Conservation (phyloP, 2,329 filamentous ascomycete species). For the Sodiomyces alkalinus region DNA sequence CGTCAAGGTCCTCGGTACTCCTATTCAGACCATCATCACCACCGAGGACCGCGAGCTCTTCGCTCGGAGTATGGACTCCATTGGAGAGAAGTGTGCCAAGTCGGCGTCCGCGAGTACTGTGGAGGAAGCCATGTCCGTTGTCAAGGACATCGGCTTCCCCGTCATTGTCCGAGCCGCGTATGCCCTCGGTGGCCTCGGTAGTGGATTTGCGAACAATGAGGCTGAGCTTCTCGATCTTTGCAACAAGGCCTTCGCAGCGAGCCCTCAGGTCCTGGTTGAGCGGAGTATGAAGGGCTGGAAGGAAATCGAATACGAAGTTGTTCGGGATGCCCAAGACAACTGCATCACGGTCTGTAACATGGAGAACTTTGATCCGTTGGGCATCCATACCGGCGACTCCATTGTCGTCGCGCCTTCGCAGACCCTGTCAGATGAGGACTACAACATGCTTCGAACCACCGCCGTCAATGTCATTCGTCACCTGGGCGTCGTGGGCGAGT, state of each 20-base stretch:
- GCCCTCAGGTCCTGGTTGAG: constrained; percentile 91
- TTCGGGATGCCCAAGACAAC: constrained; percentile 89
- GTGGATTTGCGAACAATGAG: constrained; percentile 87
- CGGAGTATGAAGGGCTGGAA: constrained; percentile 99
- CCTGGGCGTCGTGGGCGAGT: constrained; percentile 93
- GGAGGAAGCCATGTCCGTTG: constrained; percentile 76
- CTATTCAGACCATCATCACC: constrained; percentile 95
- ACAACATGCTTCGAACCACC: constrained; percentile 96
- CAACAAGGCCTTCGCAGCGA: constrained; percentile 87
- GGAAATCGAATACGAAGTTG: constrained; percentile 97
- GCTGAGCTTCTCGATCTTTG: constrained; percentile 73
- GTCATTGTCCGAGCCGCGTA: constrained; percentile 96
- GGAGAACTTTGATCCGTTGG: constrained; percentile 98
- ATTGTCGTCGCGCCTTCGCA: constrained; percentile 97
- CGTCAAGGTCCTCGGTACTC: constrained; percentile 87
- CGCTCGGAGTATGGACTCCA: constrained; percentile 94
- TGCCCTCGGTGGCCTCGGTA: constrained; percentile 85
- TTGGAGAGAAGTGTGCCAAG: constrained; percentile 94
- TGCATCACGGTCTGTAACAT: constrained; percentile 99
- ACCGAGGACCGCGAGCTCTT: constrained; percentile 97
- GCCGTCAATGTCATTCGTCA: constrained; percentile 96
- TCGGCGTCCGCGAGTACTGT: constrained; percentile 83
- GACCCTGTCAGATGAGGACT: constrained; percentile 92
- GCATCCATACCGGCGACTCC: constrained; percentile 95
- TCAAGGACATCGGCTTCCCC: constrained; percentile 85